Conservation (phyloP, 2,329 filamentous ascomycete species). For the Exophiala spinifera region DNA sequence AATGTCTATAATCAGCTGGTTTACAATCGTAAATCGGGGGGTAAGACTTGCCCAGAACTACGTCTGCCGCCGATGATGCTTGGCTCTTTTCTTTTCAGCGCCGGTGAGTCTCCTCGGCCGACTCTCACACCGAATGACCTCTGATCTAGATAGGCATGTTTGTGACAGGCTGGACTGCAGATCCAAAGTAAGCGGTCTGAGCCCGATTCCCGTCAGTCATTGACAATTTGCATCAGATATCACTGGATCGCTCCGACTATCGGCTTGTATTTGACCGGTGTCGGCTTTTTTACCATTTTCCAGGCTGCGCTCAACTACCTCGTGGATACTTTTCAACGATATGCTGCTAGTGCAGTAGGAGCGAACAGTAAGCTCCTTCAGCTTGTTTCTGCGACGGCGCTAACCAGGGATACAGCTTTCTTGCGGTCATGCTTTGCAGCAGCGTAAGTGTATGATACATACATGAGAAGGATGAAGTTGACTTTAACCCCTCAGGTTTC, state of each 20-base stretch:
- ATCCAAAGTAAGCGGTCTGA: slow-evolving; percentile 23
- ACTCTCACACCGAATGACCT: too few species aligned
- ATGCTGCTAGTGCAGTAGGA: slow-evolving; percentile 42
- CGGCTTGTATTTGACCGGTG: slow-evolving; percentile 38
- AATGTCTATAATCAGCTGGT: slow-evolving; percentile 43
- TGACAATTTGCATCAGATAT: slow-evolving; percentile 24
- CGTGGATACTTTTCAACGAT: slow-evolving; percentile 44
- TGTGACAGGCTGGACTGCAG: slow-evolving; percentile 60
- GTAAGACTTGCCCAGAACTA: slow-evolving; percentile 43
- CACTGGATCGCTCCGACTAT: slow-evolving; percentile 39
- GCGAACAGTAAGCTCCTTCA: slow-evolving; percentile 36
- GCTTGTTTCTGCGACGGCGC: not conserved
- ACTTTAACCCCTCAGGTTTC: slow-evolving; percentile 33
- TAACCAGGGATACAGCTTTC: slow-evolving; percentile 32
- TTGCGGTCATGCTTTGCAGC: slow-evolving; percentile 47
- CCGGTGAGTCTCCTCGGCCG: slow-evolving; percentile 28
- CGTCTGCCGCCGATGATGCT: slow-evolving; percentile 52
- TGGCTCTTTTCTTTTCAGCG: slow-evolving; percentile 48
- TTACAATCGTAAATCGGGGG: slow-evolving; percentile 26
- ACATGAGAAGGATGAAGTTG: not conserved
- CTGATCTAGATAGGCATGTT: slow-evolving; percentile 49
- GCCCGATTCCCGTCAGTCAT: too few species aligned
- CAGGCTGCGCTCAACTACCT: slow-evolving; percentile 43
- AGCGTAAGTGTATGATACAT: slow-evolving; percentile 26
- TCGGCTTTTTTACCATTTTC: slow-evolving; percentile 44